A percentile compares a stretch with the other conserved stretches of the same genome.
phyloP scores from a whole-genome alignment of 1,284 basidiomycete species.

The Chalciporus piperatoides region DNA sequence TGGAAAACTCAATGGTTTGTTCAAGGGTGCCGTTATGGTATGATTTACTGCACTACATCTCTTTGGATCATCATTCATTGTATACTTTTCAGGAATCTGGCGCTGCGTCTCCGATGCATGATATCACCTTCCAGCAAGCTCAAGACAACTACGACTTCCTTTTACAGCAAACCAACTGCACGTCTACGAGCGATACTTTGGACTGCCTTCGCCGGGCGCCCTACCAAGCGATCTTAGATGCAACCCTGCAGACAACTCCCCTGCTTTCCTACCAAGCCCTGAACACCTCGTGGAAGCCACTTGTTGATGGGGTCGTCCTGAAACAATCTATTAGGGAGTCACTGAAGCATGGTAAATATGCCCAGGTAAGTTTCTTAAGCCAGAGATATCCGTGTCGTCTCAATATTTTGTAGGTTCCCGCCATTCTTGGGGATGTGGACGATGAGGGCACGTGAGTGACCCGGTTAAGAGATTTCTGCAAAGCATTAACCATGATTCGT shows the following conservation, averaged over 20 bases:
- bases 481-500: neutral
- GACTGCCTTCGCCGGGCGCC: slow-evolving; percentile 40
- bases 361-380: slow-evolving; percentile 3
- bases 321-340: slow-evolving; percentile 13
- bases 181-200: slow-evolving; percentile 34
- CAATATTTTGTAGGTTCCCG: slow-evolving; percentile 21
- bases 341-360: slow-evolving; percentile 14
- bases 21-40: slow-evolving; percentile 49
- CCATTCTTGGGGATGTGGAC: slow-evolving; percentile 28
- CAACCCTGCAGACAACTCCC: slow-evolving; percentile 6
- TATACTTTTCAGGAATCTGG: slow-evolving; percentile 39
- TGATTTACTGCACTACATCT: neutral
- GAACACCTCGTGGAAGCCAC: slow-evolving; percentile 13
- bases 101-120: slow-evolving; percentile 41
- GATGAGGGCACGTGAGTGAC: slow-evolving; percentile 32
- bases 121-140: slow-evolving; percentile 39
- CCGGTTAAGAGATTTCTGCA: too few species aligned
- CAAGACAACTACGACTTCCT: slow-evolving; percentile 28
- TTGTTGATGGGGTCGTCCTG: slow-evolving; percentile 14
- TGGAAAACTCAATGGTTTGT: slow-evolving; percentile 46
- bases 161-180: slow-evolving; percentile 33
- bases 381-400: slow-evolving; percentile 1
- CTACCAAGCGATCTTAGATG: slow-evolving; percentile 11
- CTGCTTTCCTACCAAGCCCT: slow-evolving; percentile 18
- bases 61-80: neutral